A percentile compares a stretch with the other conserved stretches of the same genome.
Evolutionary conservation across 192 early-diverging fungal genomes (phyloP).

Genomic region (Backusella macrospora): DNA sequence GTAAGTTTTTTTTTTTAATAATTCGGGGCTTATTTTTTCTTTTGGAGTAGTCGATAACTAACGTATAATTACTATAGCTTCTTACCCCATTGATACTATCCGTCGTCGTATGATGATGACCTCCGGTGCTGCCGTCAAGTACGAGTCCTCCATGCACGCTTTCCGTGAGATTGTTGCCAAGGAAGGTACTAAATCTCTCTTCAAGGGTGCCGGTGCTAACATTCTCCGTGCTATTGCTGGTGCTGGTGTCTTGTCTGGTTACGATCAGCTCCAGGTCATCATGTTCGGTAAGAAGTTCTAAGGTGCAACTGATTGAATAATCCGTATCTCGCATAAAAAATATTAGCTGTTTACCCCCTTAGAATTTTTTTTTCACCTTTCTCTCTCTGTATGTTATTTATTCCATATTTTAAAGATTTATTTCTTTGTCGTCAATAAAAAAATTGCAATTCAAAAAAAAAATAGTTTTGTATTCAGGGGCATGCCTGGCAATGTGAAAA

Average conservation of each 20-base stretch:
- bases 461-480: not conserved
- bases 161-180: conserved; percentile 88
- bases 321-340: conserved; percentile 6
- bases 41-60: not conserved
- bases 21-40: not conserved
- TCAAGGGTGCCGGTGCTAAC: conserved; percentile 99
- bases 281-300: conserved; percentile 40
- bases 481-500: not conserved
- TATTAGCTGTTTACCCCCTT: conserved; percentile 9
- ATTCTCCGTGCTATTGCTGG: conserved; percentile 97
- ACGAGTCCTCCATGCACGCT: conserved; percentile 84
- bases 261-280: conserved; percentile 60
- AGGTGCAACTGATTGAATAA: conserved; percentile 11
- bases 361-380: conserved; percentile 5
- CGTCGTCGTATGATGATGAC: conserved; percentile 98
- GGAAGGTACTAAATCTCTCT: conserved; percentile 93
- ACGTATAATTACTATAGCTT: conserved; percentile 50
- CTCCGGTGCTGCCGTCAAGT: conserved; percentile 89
- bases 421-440: conserved; percentile 14
- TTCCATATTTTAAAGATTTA: conserved; percentile 16
- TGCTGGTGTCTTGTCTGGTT: conserved; percentile 90
- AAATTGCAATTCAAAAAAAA: not conserved
- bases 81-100: conserved; percentile 98
- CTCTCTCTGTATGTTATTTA: conserved; percentile 10
- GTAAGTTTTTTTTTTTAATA: conserved; percentile 24